A percentile compares a stretch with the other conserved stretches of the same genome.
These are phyloP conservation scores for Solanum okadae DNA, from an alignment of 257 asterid species.

Conservation along the genomic window DNA sequence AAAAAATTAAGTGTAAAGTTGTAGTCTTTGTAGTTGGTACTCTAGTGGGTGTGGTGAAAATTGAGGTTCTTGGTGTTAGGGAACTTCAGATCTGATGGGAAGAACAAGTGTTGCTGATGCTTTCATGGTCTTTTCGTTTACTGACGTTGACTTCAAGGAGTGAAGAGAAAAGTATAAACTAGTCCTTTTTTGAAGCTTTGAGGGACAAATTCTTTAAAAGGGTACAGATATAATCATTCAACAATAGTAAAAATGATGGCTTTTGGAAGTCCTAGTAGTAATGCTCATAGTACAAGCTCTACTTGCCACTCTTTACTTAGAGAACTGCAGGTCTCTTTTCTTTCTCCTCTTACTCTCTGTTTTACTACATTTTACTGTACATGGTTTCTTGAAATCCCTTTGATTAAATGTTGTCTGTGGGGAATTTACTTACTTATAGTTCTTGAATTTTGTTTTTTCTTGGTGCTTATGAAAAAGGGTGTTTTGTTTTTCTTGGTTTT, in stretches of 20 bases:
- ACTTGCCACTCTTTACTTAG: neutral
- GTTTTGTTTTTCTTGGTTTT: neutral
- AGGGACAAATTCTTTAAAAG: neutral
- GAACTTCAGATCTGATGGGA: slow-evolving; percentile 40
- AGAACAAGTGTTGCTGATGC: slow-evolving; percentile 6
- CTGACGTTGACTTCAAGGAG: slow-evolving; percentile 9
- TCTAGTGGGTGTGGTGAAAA: slow-evolving; percentile 18
- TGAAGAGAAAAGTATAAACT: slow-evolving; percentile 1
- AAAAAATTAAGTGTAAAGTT: neutral
- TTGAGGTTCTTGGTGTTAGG: slow-evolving; percentile 4
- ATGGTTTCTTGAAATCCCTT: neutral
- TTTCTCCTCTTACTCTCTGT: neutral
- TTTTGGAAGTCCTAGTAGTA: neutral
- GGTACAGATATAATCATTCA: neutral
- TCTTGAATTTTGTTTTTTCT: neutral
- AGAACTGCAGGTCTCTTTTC: slow-evolving; percentile 9
- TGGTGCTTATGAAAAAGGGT: neutral
- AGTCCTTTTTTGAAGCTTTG: neutral
- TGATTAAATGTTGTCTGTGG: neutral
- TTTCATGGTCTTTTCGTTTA: slow-evolving; percentile 3
- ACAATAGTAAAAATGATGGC: slow-evolving; percentile 5
- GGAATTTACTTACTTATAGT: neutral
- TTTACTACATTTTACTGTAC: neutral
- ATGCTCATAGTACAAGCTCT: neutral
- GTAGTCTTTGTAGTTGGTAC: slow-evolving; percentile 9